Evolutionary conservation across 73 alveolate genomes (phyloP), one percentile per base, ranked within the genome.

Genomic region (Symbiodinium pilosum): DNA sequence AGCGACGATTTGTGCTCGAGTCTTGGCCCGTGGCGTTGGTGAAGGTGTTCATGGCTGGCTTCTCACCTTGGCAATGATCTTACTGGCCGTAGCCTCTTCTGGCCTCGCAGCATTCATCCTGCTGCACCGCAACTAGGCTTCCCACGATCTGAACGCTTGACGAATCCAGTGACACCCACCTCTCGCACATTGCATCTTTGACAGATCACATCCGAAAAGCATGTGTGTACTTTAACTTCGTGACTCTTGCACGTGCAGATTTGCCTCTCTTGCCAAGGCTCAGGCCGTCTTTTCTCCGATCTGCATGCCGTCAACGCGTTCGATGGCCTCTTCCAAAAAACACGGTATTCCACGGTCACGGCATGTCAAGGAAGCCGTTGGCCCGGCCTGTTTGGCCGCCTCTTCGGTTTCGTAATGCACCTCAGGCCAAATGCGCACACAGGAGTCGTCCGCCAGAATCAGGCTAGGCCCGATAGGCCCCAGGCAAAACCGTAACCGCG

Each of bases 331-430:
- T 14, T n/a, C n/a, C n/a, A n/a, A n/a, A n/a, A n/a, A n/a, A n/a
- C n/a, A n/a, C n/a, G n/a, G n/a, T n/a, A n/a, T n/a, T n/a, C n/a
- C n/a, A n/a, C n/a, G n/a, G n/a, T n/a, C n/a, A n/a, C n/a, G n/a
- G n/a, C n/a, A n/a, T n/a, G n/a, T n/a, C n/a, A n/a, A n/a, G n/a
- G 34, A 16, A 59, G 21, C 6, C 32, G 71, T 77, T 40, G n/a
- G 47, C 20, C 73, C 69, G 38, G 93, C 99, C 84, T 93, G 87
- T 73, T 94, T 94, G 77, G 99, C 99, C 12, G 99, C 97, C 56
- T 99, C 99, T 87, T 99, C 99, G 56, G 83, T 77, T 71, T 75
- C 99, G 64, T 92, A 94, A 75, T 77, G 99, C 75, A 99, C 98
- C 97, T 91, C 44, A 84, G 30, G n/a, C n/a, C n/a, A n/a, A n/a